These are phyloP conservation scores for Pythium guiyangense DNA, from an alignment of 352 stramenopile species.

Conservation along the genomic window DNA sequence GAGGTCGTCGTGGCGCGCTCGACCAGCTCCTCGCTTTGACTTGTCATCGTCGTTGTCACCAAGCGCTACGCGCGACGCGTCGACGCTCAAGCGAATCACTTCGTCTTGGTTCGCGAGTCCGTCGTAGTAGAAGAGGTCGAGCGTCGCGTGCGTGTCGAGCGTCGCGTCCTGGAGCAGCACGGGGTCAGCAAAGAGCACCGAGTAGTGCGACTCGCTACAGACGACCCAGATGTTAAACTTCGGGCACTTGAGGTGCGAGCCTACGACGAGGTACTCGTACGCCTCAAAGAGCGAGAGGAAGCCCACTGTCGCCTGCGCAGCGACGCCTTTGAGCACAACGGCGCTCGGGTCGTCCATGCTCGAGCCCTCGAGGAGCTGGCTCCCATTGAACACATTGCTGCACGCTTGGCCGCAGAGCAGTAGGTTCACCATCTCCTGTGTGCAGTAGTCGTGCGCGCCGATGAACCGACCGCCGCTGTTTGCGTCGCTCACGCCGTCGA, in stretches of 20 bases:
- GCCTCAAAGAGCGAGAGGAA: conserved; percentile 92
- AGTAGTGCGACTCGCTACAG: conserved; percentile 92
- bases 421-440: conserved; percentile 96
- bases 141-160: conserved; percentile 20
- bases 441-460: conserved; percentile 85
- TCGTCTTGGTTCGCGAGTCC: conserved; percentile 87
- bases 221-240: conserved; percentile 85
- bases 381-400: conserved; percentile 95
- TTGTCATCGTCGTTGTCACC: conserved; percentile 29
- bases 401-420: conserved; percentile 89
- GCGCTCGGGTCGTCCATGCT: conserved; percentile 53
- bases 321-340: conserved; percentile 70
- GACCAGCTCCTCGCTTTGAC: conserved; percentile 16
- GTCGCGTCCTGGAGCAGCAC: conserved; percentile 15
- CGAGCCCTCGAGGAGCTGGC: conserved; percentile 63
- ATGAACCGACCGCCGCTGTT: conserved; percentile 56
- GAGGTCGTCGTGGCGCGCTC: conserved; percentile 46
- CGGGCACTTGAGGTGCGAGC: conserved; percentile 73
- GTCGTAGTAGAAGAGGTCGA: conserved; percentile 90
- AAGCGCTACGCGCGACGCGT: conserved; percentile 22
- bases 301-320: conserved; percentile 47
- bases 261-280: conserved; percentile 87
- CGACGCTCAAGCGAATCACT: conserved; percentile 62
- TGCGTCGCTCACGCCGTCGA: conserved; percentile 32
- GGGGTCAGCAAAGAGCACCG: conserved; percentile 71